phyloP scores from a whole-genome alignment of 225 moss, liverwort and hornwort genomes.

The Takakia lepidozioides region DNA sequence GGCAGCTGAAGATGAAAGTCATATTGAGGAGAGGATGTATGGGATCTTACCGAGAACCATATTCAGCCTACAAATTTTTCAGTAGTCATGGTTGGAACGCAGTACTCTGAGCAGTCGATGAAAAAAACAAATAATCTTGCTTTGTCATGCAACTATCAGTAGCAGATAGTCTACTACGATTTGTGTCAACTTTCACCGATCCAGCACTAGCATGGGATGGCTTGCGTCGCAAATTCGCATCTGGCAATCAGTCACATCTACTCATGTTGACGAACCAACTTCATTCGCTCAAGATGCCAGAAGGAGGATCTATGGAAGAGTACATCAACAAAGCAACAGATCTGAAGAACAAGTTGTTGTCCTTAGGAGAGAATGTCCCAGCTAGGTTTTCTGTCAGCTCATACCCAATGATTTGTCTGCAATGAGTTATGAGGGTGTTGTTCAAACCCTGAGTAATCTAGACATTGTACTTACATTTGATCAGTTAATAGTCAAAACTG shows the following conservation, averaged over 20 bases:
- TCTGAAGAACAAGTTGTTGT: not conserved
- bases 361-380: not conserved
- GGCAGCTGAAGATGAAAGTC: not conserved
- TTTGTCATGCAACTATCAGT: not conserved
- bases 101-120: not conserved
- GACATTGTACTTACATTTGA: not conserved
- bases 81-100: not conserved
- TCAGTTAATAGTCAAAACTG: not conserved
- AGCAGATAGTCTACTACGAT: not conserved
- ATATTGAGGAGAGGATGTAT: not conserved
- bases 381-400: not conserved
- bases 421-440: not conserved
- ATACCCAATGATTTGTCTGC: not conserved
- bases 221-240: too few species aligned
- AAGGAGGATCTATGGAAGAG: not conserved
- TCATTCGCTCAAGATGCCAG: too few species aligned
- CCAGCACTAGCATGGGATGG: not conserved
- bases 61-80: not conserved
- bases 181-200: not conserved
- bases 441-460: not conserved
- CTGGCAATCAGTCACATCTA: too few species aligned
- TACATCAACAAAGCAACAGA: slow-evolving; percentile 1
- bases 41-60: not conserved
- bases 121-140: not conserved
- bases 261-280: too few species aligned